phyloP scores from a whole-genome alignment of 352 stramenopile genomes.

The Pythium aquatile region DNA sequence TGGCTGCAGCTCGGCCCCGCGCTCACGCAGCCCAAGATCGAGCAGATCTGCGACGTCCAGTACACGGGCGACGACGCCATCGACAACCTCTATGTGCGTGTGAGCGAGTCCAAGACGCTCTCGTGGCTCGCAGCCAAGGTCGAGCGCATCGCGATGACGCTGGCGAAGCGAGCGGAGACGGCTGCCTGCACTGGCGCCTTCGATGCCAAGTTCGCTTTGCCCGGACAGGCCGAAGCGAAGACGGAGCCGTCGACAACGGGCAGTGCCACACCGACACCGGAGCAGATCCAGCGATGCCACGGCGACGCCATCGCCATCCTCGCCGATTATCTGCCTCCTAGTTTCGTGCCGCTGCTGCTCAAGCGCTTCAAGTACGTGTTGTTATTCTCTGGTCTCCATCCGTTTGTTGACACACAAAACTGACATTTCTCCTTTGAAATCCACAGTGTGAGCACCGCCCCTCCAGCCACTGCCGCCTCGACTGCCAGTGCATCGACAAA shows the following conservation, averaged over 20 bases:
- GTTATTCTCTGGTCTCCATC: neutral
- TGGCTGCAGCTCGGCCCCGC: constrained; percentile 38
- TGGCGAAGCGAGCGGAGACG: constrained; percentile 35
- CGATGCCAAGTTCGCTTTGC: constrained; percentile 38
- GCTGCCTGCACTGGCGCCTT: constrained; percentile 28
- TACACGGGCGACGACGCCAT: constrained; percentile 39
- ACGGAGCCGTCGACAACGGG: neutral
- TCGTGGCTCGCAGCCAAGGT: constrained; percentile 55
- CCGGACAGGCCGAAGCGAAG: constrained; percentile 3
- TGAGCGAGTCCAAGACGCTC: constrained; percentile 51
- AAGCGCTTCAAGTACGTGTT: constrained; percentile 55
- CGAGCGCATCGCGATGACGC: constrained; percentile 33
- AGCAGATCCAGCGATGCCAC: constrained; percentile 29
- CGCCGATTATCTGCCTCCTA: constrained; percentile 48
- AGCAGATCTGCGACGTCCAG: constrained; percentile 60
- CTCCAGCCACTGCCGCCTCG: neutral
- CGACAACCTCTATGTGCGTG: constrained; percentile 56
- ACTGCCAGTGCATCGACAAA: neutral
- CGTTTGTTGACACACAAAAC: neutral
- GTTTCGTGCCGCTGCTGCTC: constrained; percentile 46
- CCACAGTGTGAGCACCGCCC: constrained; percentile 7
- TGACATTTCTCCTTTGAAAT: neutral
- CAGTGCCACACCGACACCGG: constrained; percentile 4
- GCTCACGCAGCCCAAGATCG: constrained; percentile 32
- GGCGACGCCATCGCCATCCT: constrained; percentile 60